Base-by-base conservation (phyloP, 768 basidiomycete species). In the Mycena olivaceomarginata region DNA sequence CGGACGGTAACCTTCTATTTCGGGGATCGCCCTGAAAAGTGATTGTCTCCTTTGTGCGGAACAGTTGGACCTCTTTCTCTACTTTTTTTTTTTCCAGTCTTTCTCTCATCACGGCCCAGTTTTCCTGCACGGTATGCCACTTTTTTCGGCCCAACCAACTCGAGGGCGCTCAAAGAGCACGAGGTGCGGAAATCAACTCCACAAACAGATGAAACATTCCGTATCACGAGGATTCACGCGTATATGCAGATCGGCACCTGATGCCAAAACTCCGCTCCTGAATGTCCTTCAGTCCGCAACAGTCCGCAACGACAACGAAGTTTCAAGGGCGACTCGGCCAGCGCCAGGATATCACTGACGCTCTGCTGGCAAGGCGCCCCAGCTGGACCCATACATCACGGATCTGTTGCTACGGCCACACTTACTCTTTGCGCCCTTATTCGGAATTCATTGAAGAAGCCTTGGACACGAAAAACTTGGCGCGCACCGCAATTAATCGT, bases 141-240 rank as follows among this genome's bases (percentile, higher is more conserved):
- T 53, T 53, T n/a, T 53, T 53, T 53, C n/a, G 6, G 51, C n/a
- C 11, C 6, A 18, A 48, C 4, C 31, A 31, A 31, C 31, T 31
- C 31, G 4, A 31, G 31, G 4, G 31, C 31, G 31, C 31, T 31
- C 2, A 31, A 31, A 31, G 31, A 31, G 31, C 31, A 31, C 31
- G 31, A 31, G 31, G 31, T 31, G 31, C 31, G 31, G 31, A 31
- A 31, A 31, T 31, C 25, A 4, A 13, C 56, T 57, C 56, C 56
- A 57, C 56, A 57, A 57, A 53, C 53, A 53, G 22, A 57, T 57
- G 56, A 57, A 57, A 57, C 56, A 57, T 25, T 57, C 10, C 7
- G 51, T n/a, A 57, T 57, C 56, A 57, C n/a, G 22, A 22, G 51
- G 5, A 8, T 4, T 57, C n/a, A 57, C 22, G 22, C 56, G 56